Evolutionary conservation across 768 basidiomycete species (phyloP).

Genomic region (Gloeopeniophorella convolvens): DNA sequence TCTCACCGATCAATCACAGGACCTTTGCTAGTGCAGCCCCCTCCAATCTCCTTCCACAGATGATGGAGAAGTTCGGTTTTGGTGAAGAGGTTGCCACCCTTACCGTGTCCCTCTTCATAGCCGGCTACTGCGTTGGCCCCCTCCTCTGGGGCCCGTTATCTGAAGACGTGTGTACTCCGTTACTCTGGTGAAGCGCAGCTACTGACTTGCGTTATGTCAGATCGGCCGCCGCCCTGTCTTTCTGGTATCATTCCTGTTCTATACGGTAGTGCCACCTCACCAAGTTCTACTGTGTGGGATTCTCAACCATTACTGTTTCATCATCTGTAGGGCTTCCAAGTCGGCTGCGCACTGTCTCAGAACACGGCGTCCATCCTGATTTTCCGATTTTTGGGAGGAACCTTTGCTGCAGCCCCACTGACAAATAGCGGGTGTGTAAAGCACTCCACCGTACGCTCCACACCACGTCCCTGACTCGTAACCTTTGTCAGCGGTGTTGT

Average conservation of each 20-base stretch:
- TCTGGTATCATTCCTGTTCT: slow-evolving; percentile 48
- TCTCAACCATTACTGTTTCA: background rate
- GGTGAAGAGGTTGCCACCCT: slow-evolving; percentile 46
- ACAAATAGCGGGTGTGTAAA: slow-evolving; percentile 55
- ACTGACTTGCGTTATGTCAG: too few relatives aligned
- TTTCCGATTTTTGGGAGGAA: slow-evolving; percentile 65
- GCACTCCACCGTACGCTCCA: background rate
- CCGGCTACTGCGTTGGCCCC: slow-evolving; percentile 50
- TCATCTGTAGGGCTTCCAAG: slow-evolving; percentile 50
- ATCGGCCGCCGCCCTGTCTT: slow-evolving; percentile 54
- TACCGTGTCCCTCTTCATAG: slow-evolving; percentile 56
- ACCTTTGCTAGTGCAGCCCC: slow-evolving; percentile 61
- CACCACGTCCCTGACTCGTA: background rate
- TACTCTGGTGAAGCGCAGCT: too few relatives aligned
- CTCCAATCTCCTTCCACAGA: slow-evolving; percentile 38
- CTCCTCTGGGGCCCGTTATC: slow-evolving; percentile 23
- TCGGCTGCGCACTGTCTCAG: slow-evolving; percentile 53
- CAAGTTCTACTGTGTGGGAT: background rate
- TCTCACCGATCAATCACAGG: slow-evolving; percentile 27
- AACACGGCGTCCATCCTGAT: slow-evolving; percentile 61
- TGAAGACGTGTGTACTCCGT: slow-evolving; percentile 28
- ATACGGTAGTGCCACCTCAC: slow-evolving; percentile 33
- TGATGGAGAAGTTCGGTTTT: slow-evolving; percentile 44
- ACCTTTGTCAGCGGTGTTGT: slow-evolving; percentile 37
- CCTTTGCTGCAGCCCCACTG: slow-evolving; percentile 61